phyloP scores from a whole-genome alignment of 1,284 basidiomycete genomes.

The Schizophyllum commune region DNA sequence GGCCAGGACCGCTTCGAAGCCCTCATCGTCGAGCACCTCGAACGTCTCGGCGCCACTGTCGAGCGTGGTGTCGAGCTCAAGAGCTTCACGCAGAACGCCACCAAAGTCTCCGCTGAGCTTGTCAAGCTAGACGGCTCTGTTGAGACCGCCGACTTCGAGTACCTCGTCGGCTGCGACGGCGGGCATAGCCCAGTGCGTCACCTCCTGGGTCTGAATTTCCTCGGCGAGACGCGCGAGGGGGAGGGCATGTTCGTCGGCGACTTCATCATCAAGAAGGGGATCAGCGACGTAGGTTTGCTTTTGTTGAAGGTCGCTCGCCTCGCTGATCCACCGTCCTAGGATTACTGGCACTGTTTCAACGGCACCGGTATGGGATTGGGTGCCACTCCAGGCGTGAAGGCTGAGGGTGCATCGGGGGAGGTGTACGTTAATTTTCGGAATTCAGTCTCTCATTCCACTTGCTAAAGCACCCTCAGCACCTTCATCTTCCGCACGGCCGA shows the following conservation, averaged over 20 bases:
- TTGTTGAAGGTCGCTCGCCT: neutral
- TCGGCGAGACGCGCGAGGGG: conserved; percentile 33
- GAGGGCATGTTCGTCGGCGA: conserved; percentile 33
- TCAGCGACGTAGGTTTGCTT: conserved; percentile 23
- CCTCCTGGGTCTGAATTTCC: conserved; percentile 32
- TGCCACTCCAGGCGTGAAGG: neutral
- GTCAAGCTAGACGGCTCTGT: conserved; percentile 7
- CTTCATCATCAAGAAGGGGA: conserved; percentile 25
- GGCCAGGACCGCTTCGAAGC: conserved; percentile 31
- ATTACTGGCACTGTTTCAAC: neutral
- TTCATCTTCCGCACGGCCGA: neutral
- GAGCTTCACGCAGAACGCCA: conserved; percentile 20
- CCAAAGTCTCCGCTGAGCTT: conserved; percentile 9
- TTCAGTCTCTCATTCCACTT: no score
- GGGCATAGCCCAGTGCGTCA: conserved; percentile 28
- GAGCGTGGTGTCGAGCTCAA: conserved; percentile 31
- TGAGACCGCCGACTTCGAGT: conserved; percentile 12
- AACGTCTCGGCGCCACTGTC: conserved; percentile 23
- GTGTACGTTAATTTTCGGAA: no score
- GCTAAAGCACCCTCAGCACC: no score
- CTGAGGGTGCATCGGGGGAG: no score
- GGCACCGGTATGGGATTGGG: conserved; percentile 12
- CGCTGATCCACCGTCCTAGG: conserved; percentile 25
- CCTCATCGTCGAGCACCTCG: conserved; percentile 25
- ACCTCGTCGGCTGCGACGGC: conserved; percentile 15